Base-by-base conservation (phyloP, 192 early-diverging fungal species). In the Coemansia guatemalensis region DNA sequence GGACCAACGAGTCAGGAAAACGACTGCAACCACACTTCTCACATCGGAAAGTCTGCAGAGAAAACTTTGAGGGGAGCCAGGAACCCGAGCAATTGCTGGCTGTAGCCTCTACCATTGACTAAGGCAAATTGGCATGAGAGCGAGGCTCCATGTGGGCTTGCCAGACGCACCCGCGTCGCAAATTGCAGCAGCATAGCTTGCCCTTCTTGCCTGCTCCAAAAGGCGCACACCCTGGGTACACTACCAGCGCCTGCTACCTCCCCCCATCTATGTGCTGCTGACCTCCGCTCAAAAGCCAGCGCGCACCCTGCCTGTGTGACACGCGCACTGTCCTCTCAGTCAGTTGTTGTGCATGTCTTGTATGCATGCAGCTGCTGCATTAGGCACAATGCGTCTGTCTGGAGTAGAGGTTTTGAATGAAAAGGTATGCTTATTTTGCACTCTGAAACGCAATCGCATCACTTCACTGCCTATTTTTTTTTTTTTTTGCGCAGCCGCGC, bases 331-430 rank as follows among this genome's bases (percentile, higher is more conserved):
- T 35, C 39, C 39, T 44, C 39, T 44, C 39, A 44, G 39, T 44
- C 39, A 44, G 39, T 21, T 41, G 54, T 17, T 25, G 24, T 57
- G 14, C 56, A 35, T 57, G 56, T 41, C 41, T 57, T 22, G 11
- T 18, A 24, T 58, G 56, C 56, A 33, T 58, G 33, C 56, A 57
- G 30, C 22, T 35, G 56, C 39, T 44, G 39, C 39, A 44, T 44
- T 44, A 44, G 14, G 17, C 39, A 44, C 39, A 44, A 44, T 44
- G 12, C 39, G 39, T 44, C 39, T 44, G 39, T 44, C 39, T 44
- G 39, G 39, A 44, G 39, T 44, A 44, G 6, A 44, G 14, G 39
- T 11, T 44, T 62, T 53, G 22, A 25, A 53, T 9, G 20, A 54
- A 22, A 50, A 27, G 47, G 27, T 25, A 51, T 17, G 5, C 14